Conservation (phyloP, 441 rosid genomes). For the Erysimum pusillum region DNA sequence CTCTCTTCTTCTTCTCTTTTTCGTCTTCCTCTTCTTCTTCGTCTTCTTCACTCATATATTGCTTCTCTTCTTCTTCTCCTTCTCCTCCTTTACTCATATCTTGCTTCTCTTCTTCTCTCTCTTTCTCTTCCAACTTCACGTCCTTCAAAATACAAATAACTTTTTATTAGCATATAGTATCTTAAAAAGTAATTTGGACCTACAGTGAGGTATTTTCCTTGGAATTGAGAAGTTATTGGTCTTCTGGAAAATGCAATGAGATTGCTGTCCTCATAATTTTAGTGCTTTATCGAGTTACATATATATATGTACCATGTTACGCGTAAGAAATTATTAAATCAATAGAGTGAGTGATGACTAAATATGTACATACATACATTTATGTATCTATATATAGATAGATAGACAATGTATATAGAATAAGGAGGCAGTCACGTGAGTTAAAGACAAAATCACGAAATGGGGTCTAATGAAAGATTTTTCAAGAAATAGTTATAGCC, state of each 20-base stretch:
- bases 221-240: too few relatives aligned
- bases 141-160: conserved; percentile 41
- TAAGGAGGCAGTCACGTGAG: conserved; percentile 34
- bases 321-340: not conserved
- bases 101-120: conserved; percentile 45
- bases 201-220: too few relatives aligned
- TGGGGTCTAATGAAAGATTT: conserved; percentile 36
- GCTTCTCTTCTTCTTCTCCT: conserved; percentile 46
- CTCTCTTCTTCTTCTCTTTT: conserved; percentile 40
- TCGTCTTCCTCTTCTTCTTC: conserved; percentile 43
- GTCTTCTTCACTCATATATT: conserved; percentile 32
- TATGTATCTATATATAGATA: not conserved
- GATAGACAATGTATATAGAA: not conserved
- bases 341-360: not conserved
- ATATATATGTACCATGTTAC: conserved; percentile 5
- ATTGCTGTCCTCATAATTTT: not conserved
- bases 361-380: not conserved
- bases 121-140: conserved; percentile 54
- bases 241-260: too few relatives aligned
- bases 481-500: conserved; percentile 28
- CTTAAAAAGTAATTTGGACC: too few relatives aligned
- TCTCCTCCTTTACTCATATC: conserved; percentile 2
- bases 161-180: too few relatives aligned
- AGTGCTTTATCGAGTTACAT: not conserved
- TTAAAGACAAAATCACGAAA: conserved; percentile 33